A percentile compares a stretch with the other conserved stretches of the same genome.
These are phyloP conservation scores for Pythium folliculosum DNA, from an alignment of 352 stramenopile genomes.

Conservation along the genomic window DNA sequence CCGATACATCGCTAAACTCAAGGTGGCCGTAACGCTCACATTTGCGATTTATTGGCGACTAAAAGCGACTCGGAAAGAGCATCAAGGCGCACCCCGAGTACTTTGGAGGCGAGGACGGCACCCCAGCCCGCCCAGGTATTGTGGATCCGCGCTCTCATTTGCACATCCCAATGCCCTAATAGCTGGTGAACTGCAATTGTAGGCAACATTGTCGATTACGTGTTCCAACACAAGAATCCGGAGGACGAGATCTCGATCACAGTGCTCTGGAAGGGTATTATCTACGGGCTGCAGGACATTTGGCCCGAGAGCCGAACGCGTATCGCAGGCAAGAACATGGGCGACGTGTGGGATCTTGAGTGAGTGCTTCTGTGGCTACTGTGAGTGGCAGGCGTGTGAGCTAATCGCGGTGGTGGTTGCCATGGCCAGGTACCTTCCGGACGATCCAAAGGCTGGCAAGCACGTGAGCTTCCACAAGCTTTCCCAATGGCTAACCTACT, in stretches of 20 bases:
- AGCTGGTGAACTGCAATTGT: too few species aligned
- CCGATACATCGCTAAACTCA: too few species aligned
- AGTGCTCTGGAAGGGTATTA: conserved; percentile 75
- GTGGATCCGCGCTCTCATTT: not conserved
- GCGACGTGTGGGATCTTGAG: conserved; percentile 83
- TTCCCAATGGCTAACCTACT: conserved; percentile 89
- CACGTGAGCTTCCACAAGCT: conserved; percentile 90
- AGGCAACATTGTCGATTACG: conserved; percentile 83
- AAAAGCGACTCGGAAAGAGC: conserved; percentile 60
- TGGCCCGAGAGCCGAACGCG: conserved; percentile 78
- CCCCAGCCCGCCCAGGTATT: conserved; percentile 42
- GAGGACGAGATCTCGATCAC: conserved; percentile 65
- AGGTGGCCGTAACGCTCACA: too few species aligned
- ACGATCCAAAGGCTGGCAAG: conserved; percentile 49
- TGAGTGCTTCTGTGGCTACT: conserved; percentile 21
- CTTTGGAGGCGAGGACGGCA: conserved; percentile 51
- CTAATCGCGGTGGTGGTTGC: not conserved
- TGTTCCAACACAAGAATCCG: conserved; percentile 55
- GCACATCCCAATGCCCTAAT: too few species aligned
- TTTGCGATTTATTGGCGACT: not conserved
- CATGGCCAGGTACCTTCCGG: conserved; percentile 46
- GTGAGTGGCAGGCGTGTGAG: not conserved
- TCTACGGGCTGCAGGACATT: conserved; percentile 84
- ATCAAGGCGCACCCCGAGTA: conserved; percentile 77
- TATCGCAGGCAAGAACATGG: conserved; percentile 79